Percentiles rank a stretch among this genome's conserved stretches.
Evolutionary conservation across 441 rosid genomes (phyloP).

Genomic region (Croton laevigatus): DNA sequence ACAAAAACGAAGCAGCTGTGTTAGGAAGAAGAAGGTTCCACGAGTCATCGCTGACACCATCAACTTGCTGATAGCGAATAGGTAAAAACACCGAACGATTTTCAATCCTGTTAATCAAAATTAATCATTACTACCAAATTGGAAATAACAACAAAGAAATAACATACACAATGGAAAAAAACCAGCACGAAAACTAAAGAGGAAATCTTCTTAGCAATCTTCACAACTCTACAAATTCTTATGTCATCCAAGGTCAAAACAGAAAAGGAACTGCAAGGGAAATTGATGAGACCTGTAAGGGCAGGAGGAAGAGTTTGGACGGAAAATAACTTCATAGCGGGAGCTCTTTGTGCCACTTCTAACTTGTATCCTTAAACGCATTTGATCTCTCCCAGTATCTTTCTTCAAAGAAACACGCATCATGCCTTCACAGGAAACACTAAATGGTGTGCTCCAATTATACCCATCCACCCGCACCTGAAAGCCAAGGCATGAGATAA

Average conservation of each 20-base stretch:
- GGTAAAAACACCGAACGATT: conserved; percentile 89
- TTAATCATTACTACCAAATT: conserved; percentile 6
- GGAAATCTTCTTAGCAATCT: background rate
- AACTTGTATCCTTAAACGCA: conserved; percentile 77
- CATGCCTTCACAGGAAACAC: conserved; percentile 74
- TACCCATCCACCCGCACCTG: conserved; percentile 80
- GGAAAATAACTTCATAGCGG: conserved; percentile 89
- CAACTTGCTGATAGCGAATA: conserved; percentile 82
- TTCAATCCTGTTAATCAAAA: conserved; percentile 70
- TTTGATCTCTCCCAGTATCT: conserved; percentile 49
- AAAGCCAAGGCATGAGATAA: conserved; percentile 17
- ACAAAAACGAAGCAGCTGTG: conserved; percentile 84
- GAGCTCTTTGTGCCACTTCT: conserved; percentile 94
- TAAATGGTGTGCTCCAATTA: conserved; percentile 90
- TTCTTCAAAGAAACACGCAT: conserved; percentile 71
- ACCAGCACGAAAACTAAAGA: background rate
- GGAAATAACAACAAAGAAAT: background rate
- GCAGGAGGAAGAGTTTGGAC: conserved; percentile 77
- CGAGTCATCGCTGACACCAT: conserved; percentile 69
- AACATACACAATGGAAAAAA: background rate
- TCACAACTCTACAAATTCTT: background rate
- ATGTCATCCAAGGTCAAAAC: background rate
- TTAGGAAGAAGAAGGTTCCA: conserved; percentile 93
- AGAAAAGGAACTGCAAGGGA: conserved; percentile 1
- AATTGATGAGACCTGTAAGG: conserved; percentile 74